Evolutionary conservation across 2,329 filamentous ascomycete species (phyloP).

Genomic region (Microdochium bolleyi): DNA sequence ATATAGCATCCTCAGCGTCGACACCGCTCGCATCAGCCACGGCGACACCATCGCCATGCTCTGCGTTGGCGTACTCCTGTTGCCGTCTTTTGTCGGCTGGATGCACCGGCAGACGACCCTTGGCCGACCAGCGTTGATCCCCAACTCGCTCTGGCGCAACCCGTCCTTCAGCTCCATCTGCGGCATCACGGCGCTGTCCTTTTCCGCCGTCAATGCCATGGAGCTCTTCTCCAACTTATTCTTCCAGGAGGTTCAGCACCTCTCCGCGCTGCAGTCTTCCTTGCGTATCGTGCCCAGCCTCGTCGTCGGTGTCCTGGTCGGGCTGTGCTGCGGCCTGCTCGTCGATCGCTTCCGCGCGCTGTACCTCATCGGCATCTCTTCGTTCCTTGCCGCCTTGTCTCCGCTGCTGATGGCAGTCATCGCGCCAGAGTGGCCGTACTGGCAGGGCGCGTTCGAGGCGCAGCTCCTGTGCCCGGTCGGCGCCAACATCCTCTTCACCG

Average conservation of each 20-base stretch:
- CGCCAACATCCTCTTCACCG: constrained; percentile 44
- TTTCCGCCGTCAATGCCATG: constrained; percentile 37
- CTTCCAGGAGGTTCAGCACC: constrained; percentile 38
- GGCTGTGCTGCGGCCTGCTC: constrained; percentile 35
- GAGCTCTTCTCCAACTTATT: constrained; percentile 40
- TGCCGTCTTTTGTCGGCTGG: constrained; percentile 47
- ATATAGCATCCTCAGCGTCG: not conserved
- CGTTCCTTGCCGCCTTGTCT: constrained; percentile 31
- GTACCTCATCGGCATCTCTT: constrained; percentile 29
- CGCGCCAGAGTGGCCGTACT: constrained; percentile 40
- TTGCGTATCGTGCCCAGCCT: constrained; percentile 38
- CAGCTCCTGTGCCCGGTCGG: constrained; percentile 32
- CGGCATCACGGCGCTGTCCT: constrained; percentile 35
- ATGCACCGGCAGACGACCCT: constrained; percentile 38
- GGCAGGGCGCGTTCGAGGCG: constrained; percentile 27
- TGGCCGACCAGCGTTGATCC: constrained; percentile 46
- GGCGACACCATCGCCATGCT: constrained; percentile 35
- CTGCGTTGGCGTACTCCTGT: constrained; percentile 27
- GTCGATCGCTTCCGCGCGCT: constrained; percentile 31
- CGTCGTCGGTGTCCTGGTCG: constrained; percentile 30
- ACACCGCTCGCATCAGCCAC: constrained; percentile 18
- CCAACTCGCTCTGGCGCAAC: constrained; percentile 52
- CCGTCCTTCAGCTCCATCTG: constrained; percentile 46
- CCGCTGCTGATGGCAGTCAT: constrained; percentile 49
- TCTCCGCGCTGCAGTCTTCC: constrained; percentile 36